Base-by-base conservation (phyloP, 73 alveolate genomes). In the Uronychia setigera region DNA sequence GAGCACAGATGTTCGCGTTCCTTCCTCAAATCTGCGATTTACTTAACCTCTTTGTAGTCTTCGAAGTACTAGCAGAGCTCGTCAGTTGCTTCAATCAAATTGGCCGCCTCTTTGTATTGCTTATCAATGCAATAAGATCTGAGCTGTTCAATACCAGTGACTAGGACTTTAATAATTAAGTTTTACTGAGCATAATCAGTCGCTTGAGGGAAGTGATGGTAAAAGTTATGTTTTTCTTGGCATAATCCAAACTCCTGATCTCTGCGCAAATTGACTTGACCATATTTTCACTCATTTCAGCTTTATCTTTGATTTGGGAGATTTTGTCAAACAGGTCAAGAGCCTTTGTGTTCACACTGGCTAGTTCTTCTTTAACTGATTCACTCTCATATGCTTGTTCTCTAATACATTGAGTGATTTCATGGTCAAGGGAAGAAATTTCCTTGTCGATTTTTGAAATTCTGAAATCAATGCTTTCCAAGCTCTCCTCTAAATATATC, bases 61-160 rank as follows among this genome's bases (percentile, higher is more conserved):
- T 95, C 87, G 85, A 98, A 96, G 88, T 95, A 96, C 74, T 91
- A 82, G 89, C 96, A 93, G 30, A 98, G 93, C 80, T 97, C 99
- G 74, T 91, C 95, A 35, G 98, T 94, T n/a, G 99, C 99, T 5
- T 94, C 94, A 0, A 98, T 93, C 29, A 98, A 91, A 81, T 94
- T 93, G 76, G 99, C 99, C 9, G 98, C 99, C 78, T 94, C 98
- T 83, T 92, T 89, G 87, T 98, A 98, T 80, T 93, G 92, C 83
- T 96, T 97, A 57, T 94, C 93, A 35, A 80, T 91, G 35, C 98
- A 94, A 80, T 91, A 92, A 1, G 92, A 92, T 87, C 96, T 92
- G 76, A 98, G 92, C 86, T 97, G 92, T 77, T 98, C 99, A 79
- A 98, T 94, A 26, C 98, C 99, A 82, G 99, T 97, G 59, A 95